These are phyloP conservation scores for Tuber magnatum DNA, from an alignment of 495 filamentous ascomycete species.

Conservation along the genomic window DNA sequence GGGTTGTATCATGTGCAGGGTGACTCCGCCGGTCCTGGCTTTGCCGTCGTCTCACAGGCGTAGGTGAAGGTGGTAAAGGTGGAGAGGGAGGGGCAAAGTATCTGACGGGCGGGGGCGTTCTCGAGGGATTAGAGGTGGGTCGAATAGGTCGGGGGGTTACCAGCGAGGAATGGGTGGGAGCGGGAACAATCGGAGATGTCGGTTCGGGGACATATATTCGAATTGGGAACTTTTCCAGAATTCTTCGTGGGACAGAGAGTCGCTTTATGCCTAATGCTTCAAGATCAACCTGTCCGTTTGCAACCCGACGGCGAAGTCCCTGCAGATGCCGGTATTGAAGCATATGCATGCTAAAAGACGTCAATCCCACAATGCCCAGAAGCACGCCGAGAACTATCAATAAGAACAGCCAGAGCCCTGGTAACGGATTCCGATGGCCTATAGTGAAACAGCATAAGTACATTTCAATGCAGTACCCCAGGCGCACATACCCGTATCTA, in stretches of 20 bases:
- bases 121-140: conserved; percentile 20
- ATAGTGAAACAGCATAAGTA: conserved; percentile 47
- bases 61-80: conserved; percentile 32
- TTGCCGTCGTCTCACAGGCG: conserved; percentile 21
- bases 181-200: conserved; percentile 2
- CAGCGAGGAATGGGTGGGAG: conserved; percentile 22
- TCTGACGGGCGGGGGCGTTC: conserved; percentile 36
- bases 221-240: conserved; percentile 64
- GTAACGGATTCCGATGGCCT: conserved; percentile 46
- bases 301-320: conserved; percentile 59
- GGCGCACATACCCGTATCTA: conserved; percentile 54
- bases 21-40: conserved; percentile 10
- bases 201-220: conserved; percentile 54
- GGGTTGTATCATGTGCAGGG: conserved; percentile 23
- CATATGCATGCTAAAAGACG: conserved; percentile 65
- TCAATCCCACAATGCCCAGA: conserved; percentile 55
- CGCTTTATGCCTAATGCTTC: conserved; percentile 72
- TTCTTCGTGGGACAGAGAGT: conserved; percentile 59
- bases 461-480: not conserved
- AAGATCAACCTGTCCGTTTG: conserved; percentile 67
- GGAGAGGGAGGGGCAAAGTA: conserved; percentile 39
- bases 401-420: conserved; percentile 75
- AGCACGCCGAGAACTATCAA: conserved; percentile 72
- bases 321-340: conserved; percentile 61
- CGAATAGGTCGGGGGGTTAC: conserved; percentile 24